Base-by-base conservation (phyloP, 164 flowering plant species). In the Vitis rupestris region DNA sequence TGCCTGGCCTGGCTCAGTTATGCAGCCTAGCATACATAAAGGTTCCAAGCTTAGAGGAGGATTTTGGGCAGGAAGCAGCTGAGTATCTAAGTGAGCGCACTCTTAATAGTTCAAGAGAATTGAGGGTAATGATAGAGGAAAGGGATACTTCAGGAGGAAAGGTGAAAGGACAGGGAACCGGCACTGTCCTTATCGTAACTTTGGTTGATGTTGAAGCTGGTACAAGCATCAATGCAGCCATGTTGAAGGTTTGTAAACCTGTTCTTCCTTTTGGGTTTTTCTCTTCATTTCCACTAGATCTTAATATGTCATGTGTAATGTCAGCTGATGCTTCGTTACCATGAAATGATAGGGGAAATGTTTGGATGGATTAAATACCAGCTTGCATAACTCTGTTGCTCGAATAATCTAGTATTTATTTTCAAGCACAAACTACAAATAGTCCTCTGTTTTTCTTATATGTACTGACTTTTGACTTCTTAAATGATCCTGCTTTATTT, bases 161-260 rank as follows among this genome's bases (percentile, higher is more conserved):
- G 78, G 85, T 80, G 2, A 93, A 87, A 77, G 99, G 99, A 16
- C 97, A 92, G 82, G 98, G 98, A 72, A 93, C 95, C 66, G 98
- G 99, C 14, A 72, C 90, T 0, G 69, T 88, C 14, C 85, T 89
- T 29, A 52, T 78, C 58, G 97, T 96, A 3, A 90, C 88, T 19
- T 78, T 96, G 66, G 80, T 86, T 29, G 93, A 86, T 66, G 82
- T 70, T 14, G 90, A 92, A 68, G 79, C 84, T 68, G 93, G 85
- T 53, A 68, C 80, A 49, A 93, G 90, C 75, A 78, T 96, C 57
- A 93, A 92, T 81, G 90, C 94, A 53, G 80, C 86, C 50, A 83
- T 96, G 91, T 81, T 93, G 10, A 79, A 90, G 97, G 99, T 96
- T 64, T 53, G 67, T 14, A 49, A 12, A 23, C 48, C 51, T 70